A percentile compares a stretch with the other conserved stretches of the same genome.
Evolutionary conservation across 2,329 filamentous ascomycete species (phyloP).

Genomic region (Fusarium poae): DNA sequence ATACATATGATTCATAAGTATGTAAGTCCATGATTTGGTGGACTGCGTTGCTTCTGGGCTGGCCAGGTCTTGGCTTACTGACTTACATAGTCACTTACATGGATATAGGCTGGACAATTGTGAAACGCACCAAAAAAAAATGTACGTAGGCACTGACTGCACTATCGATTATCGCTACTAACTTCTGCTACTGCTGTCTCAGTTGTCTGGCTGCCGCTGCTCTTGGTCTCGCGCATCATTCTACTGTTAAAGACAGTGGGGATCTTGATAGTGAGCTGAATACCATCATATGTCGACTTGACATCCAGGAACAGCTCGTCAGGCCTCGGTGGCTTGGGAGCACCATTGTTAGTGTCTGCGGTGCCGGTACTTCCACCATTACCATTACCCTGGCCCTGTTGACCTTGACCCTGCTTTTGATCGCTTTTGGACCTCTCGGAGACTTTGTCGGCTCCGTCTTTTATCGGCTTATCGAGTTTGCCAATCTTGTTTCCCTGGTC

Average conservation of each 20-base stretch:
- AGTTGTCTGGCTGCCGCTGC: slow-evolving; percentile 20
- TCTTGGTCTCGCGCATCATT: slow-evolving; percentile 26
- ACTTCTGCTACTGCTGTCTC: slow-evolving; percentile 1
- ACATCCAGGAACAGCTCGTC: slow-evolving; percentile 69
- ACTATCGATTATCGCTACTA: slow-evolving; percentile 37
- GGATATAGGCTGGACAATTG: slow-evolving; percentile 26
- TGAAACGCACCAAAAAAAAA: slow-evolving; percentile 38
- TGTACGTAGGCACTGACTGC: background rate
- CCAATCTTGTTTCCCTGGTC: slow-evolving; percentile 70
- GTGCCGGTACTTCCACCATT: slow-evolving; percentile 7
- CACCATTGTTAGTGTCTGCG: background rate
- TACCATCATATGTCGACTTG: slow-evolving; percentile 69
- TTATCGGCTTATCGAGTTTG: slow-evolving; percentile 66
- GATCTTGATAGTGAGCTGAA: slow-evolving; percentile 69
- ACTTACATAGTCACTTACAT: slow-evolving; percentile 29
- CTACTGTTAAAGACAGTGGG: slow-evolving; percentile 65
- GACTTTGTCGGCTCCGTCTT: slow-evolving; percentile 17
- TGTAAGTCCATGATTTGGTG: background rate
- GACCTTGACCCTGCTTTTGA: slow-evolving; percentile 2
- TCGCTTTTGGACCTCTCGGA: slow-evolving; percentile 6
- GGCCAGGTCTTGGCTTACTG: slow-evolving; percentile 17
- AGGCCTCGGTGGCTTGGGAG: slow-evolving; percentile 54
- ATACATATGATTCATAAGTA: slow-evolving; percentile 30
- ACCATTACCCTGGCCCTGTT: slow-evolving; percentile 4
- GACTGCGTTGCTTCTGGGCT: background rate